Conservation (phyloP, 192 early-diverging fungal genomes). For the Kickxella alabastrina region DNA sequence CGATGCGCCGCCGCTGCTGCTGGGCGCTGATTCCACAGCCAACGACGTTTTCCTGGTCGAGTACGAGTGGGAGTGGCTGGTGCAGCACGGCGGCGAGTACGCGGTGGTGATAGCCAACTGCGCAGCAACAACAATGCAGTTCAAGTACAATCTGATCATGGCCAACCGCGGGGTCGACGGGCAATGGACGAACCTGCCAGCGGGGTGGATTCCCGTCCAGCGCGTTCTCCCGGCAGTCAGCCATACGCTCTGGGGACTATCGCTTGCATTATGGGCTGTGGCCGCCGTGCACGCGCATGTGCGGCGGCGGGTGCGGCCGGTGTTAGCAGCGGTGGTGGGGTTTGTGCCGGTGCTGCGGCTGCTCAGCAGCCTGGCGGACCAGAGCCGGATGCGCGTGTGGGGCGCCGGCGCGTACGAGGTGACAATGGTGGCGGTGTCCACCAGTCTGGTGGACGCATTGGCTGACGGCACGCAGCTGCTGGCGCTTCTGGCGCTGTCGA, state of each 20-base stretch:
- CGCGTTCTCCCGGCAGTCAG: slow-evolving; percentile 24
- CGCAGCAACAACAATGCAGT: slow-evolving; percentile 46
- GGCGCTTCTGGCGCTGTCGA: slow-evolving; percentile 30
- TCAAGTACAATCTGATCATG: slow-evolving; percentile 52
- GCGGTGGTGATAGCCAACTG: slow-evolving; percentile 49
- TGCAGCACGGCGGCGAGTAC: slow-evolving; percentile 40
- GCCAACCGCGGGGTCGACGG: slow-evolving; percentile 44
- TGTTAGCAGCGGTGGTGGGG: slow-evolving; percentile 15
- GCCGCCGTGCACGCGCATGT: slow-evolving; percentile 6
- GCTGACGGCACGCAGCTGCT: slow-evolving; percentile 35
- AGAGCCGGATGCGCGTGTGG: slow-evolving; percentile 34
- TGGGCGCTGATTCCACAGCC: slow-evolving; percentile 26
- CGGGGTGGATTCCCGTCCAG: slow-evolving; percentile 49
- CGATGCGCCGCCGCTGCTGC: slow-evolving; percentile 8
- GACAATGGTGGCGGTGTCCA: slow-evolving; percentile 38
- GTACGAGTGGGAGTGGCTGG: slow-evolving; percentile 50
- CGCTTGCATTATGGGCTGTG: slow-evolving; percentile 15
- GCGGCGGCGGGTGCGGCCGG: slow-evolving; percentile 3
- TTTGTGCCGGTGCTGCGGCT: slow-evolving; percentile 34
- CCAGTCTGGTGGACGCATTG: slow-evolving; percentile 42
- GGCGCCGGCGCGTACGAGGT: slow-evolving; percentile 35
- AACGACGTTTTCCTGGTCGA: slow-evolving; percentile 48
- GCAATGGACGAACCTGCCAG: slow-evolving; percentile 39
- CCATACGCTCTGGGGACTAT: slow-evolving; percentile 32
- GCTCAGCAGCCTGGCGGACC: slow-evolving; percentile 39